phyloP scores from a whole-genome alignment of 2,329 filamentous ascomycete genomes.

The Aspergillus hortae region DNA sequence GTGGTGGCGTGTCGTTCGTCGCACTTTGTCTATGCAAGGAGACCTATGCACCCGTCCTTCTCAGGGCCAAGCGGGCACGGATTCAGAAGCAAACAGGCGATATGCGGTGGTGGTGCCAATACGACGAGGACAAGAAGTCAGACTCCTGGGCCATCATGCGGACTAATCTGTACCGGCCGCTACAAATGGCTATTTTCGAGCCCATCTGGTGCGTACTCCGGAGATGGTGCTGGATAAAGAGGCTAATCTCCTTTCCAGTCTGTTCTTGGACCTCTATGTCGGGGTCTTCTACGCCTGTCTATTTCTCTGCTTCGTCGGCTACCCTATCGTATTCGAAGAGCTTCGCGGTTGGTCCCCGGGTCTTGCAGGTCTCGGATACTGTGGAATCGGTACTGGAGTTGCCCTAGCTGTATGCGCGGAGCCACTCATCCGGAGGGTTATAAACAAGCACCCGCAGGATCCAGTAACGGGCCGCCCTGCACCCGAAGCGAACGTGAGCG shows the following conservation, averaged over 20 bases:
- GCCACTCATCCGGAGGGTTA: slow-evolving; percentile 66
- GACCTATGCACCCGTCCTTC: slow-evolving; percentile 66
- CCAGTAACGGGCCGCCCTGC: slow-evolving; percentile 51
- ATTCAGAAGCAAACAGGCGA: slow-evolving; percentile 62
- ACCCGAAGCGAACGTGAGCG: slow-evolving; percentile 71
- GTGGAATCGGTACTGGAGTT: slow-evolving; percentile 53
- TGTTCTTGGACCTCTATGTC: slow-evolving; percentile 62
- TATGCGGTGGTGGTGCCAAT: slow-evolving; percentile 66
- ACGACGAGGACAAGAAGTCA: slow-evolving; percentile 60
- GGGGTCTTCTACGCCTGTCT: slow-evolving; percentile 72
- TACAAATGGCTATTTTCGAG: slow-evolving; percentile 61
- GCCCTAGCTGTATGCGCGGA: slow-evolving; percentile 47
- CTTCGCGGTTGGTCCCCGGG: slow-evolving; percentile 68
- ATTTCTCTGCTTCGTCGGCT: slow-evolving; percentile 78
- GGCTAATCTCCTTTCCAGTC: slow-evolving; percentile 33
- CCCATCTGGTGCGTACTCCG: slow-evolving; percentile 63
- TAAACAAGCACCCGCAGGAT: slow-evolving; percentile 65
- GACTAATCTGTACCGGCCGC: slow-evolving; percentile 66
- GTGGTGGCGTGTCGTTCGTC: slow-evolving; percentile 57
- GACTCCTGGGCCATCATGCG: slow-evolving; percentile 53
- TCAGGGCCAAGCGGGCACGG: slow-evolving; percentile 59
- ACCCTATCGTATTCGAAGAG: slow-evolving; percentile 70
- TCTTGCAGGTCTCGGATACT: slow-evolving; percentile 66
- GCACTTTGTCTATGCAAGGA: slow-evolving; percentile 60
- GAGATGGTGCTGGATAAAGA: background rate